These are phyloP conservation scores for Fusarium equiseti DNA, from an alignment of 2,329 filamentous ascomycete species.

Conservation along the genomic window DNA sequence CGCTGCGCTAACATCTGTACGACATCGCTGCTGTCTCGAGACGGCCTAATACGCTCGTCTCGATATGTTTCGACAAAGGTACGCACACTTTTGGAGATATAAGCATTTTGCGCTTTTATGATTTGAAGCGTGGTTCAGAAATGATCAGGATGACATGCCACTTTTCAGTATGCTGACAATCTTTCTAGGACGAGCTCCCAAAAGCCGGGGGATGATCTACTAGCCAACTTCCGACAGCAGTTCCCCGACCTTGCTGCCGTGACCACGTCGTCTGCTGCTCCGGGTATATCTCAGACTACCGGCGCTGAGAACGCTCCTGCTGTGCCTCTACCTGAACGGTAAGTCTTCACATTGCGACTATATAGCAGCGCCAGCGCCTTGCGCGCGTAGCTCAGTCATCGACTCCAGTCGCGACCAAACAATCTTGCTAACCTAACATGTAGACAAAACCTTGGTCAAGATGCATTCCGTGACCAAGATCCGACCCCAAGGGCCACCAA, in stretches of 20 bases:
- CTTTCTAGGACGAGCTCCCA: conserved; percentile 76
- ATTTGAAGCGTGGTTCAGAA: background rate
- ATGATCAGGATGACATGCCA: background rate
- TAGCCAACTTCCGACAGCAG: conserved; percentile 84
- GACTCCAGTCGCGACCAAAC: background rate
- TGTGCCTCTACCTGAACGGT: conserved; percentile 48
- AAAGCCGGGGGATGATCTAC: conserved; percentile 87
- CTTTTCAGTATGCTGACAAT: conserved; percentile 14
- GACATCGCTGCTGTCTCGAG: conserved; percentile 33
- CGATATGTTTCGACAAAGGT: conserved; percentile 51
- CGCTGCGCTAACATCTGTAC: conserved; percentile 27
- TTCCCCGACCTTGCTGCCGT: conserved; percentile 79
- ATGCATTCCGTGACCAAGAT: conserved; percentile 75
- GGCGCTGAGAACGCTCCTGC: conserved; percentile 46
- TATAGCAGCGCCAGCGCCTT: background rate
- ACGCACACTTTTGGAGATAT: conserved; percentile 12
- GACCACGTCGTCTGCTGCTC: conserved; percentile 59
- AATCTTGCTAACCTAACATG: conserved; percentile 27
- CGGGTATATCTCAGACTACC: conserved; percentile 53
- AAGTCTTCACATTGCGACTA: conserved; percentile 23
- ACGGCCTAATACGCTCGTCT: conserved; percentile 36
- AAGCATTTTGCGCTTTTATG: background rate
- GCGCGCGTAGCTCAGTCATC: background rate
- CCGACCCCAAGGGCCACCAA: conserved; percentile 83
- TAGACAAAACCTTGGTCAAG: conserved; percentile 46